phyloP scores from a whole-genome alignment of 192 early-diverging fungal species.

The Backusella psychrophila region DNA sequence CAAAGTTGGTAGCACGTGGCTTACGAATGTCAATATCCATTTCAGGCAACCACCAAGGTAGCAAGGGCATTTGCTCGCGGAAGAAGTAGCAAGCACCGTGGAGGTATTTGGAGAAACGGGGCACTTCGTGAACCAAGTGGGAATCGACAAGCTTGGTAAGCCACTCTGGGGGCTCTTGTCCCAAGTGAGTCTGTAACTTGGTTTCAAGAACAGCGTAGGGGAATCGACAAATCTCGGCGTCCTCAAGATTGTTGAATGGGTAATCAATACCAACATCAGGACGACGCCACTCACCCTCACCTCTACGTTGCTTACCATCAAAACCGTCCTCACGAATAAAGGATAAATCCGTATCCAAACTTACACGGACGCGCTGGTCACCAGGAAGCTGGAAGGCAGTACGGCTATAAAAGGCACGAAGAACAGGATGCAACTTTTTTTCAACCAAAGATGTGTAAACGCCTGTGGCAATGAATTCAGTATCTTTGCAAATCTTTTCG shows the following conservation, averaged over 20 bases:
- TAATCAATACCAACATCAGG: conserved; percentile 35
- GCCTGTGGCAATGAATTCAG: conserved; percentile 30
- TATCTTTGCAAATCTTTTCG: conserved; percentile 65
- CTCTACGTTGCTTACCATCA: conserved; percentile 62
- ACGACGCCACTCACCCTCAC: conserved; percentile 50
- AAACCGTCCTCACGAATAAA: conserved; percentile 92
- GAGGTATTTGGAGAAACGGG: conserved; percentile 49
- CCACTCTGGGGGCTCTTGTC: conserved; percentile 55
- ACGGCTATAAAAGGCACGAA: conserved; percentile 35
- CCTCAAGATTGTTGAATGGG: conserved; percentile 37
- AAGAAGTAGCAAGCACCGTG: conserved; percentile 46
- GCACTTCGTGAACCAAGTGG: conserved; percentile 46
- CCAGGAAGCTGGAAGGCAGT: conserved; percentile 54
- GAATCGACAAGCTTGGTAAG: conserved; percentile 39
- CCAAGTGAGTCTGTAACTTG: conserved; percentile 39
- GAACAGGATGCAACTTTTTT: conserved; percentile 26
- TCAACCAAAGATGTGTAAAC: conserved; percentile 30
- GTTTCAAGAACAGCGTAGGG: conserved; percentile 39
- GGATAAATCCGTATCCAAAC: conserved; percentile 90
- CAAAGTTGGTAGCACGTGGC: conserved; percentile 35
- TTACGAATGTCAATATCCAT: conserved; percentile 54
- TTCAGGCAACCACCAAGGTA: conserved; percentile 54
- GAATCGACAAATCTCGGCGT: conserved; percentile 33
- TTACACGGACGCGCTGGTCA: conserved; percentile 81
- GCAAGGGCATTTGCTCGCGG: conserved; percentile 41